Conservation (phyloP, 495 filamentous ascomycete genomes). For the Xylaria flabelliformis region DNA sequence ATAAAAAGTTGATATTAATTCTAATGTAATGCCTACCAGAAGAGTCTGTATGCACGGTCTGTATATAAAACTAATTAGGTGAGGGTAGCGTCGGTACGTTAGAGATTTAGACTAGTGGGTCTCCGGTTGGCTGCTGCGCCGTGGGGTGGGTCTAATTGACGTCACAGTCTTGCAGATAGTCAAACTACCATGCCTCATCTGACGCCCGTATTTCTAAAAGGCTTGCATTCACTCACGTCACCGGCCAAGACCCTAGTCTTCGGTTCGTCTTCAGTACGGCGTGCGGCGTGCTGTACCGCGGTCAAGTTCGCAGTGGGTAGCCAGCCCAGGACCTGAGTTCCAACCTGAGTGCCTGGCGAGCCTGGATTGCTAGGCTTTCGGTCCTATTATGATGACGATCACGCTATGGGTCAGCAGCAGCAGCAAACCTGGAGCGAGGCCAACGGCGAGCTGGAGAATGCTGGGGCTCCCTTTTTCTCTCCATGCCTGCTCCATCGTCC, state of each 20-base stretch:
- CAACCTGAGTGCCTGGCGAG: background rate
- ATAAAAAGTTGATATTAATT: background rate
- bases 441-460: constrained; percentile 9
- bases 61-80: background rate
- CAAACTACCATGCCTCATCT: constrained; percentile 19
- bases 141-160: background rate
- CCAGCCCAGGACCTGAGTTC: no score
- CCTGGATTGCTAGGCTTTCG: background rate
- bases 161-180: constrained; percentile 9
- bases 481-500: background rate
- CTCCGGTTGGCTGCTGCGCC: background rate
- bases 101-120: background rate
- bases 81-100: background rate
- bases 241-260: background rate
- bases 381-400: constrained; percentile 21
- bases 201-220: constrained; percentile 14
- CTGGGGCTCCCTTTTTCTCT: background rate
- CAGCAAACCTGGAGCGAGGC: constrained; percentile 12
- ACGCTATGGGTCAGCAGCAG: background rate
- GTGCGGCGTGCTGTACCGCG: background rate
- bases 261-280: background rate
- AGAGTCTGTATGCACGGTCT: background rate
- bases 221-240: constrained; percentile 18
- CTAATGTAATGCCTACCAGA: no score
- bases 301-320: constrained; percentile 6